These are phyloP conservation scores for Reutealis trisperma DNA, from an alignment of 345 rosid genomes.

Conservation along the genomic window DNA sequence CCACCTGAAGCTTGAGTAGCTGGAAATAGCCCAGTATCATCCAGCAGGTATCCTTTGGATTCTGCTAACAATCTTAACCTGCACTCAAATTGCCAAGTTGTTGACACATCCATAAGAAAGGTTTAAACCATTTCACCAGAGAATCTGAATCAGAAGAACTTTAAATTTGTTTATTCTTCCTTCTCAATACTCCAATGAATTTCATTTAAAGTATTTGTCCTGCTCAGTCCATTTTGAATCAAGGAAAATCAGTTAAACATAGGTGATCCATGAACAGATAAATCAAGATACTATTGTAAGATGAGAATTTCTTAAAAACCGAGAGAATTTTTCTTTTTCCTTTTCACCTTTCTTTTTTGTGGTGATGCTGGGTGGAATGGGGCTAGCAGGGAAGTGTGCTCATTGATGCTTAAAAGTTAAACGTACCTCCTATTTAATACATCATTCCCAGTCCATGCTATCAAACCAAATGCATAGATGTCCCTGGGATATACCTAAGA, in stretches of 20 bases:
- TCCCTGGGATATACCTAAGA: slow-evolving; percentile 84
- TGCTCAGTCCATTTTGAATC: neutral
- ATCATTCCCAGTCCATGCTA: slow-evolving; percentile 97
- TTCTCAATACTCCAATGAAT: neutral
- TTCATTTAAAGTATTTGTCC: too few species aligned
- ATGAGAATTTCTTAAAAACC: neutral
- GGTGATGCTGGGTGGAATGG: too few species aligned
- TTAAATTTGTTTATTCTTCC: neutral
- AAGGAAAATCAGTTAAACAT: neutral
- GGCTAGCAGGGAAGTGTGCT: neutral
- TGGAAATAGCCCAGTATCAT: slow-evolving; percentile 91
- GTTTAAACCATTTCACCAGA: neutral
- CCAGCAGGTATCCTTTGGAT: slow-evolving; percentile 82
- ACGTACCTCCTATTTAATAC: slow-evolving; percentile 82
- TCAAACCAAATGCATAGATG: slow-evolving; percentile 81
- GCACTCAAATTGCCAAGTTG: slow-evolving; percentile 15
- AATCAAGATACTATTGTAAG: neutral
- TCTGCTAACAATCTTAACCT: slow-evolving; percentile 93
- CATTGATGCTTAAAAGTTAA: neutral
- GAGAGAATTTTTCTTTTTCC: neutral
- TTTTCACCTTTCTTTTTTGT: neutral
- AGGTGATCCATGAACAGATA: neutral
- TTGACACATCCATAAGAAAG: neutral
- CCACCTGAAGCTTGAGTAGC: slow-evolving; percentile 75
- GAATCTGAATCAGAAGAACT: neutral